Percentiles rank a stretch among this genome's conserved stretches.
phyloP scores from a whole-genome alignment of 2,329 filamentous ascomycete genomes.

The Leptographium procerum region DNA sequence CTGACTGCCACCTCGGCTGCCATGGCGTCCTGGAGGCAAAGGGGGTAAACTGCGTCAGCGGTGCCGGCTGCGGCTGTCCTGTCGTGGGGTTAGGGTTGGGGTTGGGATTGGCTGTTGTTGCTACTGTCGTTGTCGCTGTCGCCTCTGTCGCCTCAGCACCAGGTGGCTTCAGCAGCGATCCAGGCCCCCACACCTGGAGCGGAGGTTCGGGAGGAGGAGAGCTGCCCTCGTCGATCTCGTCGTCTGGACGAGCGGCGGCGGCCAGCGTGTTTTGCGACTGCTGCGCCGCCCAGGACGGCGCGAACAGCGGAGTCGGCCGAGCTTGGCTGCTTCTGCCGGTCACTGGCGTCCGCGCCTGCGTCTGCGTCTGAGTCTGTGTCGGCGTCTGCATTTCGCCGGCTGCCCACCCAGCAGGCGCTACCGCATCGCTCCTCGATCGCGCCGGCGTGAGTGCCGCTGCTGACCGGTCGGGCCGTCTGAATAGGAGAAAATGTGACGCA shows the following conservation, averaged over 20 bases:
- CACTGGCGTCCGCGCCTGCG: too few relatives aligned
- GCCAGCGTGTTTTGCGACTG: not conserved
- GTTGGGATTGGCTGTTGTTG: not conserved
- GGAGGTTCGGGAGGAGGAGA: not conserved
- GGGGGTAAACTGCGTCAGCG: not conserved
- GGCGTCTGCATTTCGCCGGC: not conserved
- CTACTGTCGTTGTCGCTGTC: not conserved
- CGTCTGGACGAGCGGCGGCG: not conserved
- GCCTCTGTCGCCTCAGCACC: too few relatives aligned
- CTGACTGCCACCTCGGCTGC: not conserved
- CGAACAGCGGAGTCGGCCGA: slow-evolving; percentile 6
- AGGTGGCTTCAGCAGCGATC: not conserved
- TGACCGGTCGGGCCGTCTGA: not conserved
- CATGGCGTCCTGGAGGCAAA: not conserved
- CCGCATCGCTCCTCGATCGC: too few relatives aligned
- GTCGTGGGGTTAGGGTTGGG: too few relatives aligned
- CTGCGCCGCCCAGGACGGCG: slow-evolving; percentile 4
- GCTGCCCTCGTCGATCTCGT: slow-evolving; percentile 10
- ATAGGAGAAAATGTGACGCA: slow-evolving; percentile 1
- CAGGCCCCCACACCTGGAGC: not conserved
- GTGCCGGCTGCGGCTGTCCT: not conserved
- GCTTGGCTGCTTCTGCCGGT: not conserved
- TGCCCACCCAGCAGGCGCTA: too few relatives aligned
- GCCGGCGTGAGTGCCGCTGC: not conserved
- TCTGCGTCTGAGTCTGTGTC: too few relatives aligned